Percentiles rank a stretch among this genome's conserved stretches.
Conservation (phyloP, 495 filamentous ascomycete genomes). For the Tuber umbilicatum region DNA sequence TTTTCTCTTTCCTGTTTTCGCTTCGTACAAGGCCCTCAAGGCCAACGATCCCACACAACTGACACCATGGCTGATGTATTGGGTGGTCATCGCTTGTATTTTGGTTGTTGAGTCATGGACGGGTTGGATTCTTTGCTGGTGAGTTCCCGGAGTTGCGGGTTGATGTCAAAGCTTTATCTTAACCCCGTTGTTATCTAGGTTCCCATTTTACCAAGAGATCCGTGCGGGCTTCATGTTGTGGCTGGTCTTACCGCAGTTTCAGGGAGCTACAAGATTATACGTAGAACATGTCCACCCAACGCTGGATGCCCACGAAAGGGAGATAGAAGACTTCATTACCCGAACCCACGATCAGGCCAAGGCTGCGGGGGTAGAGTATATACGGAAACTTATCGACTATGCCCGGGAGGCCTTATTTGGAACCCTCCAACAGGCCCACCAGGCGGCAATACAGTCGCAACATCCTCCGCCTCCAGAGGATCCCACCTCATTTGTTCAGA, state of each 20-base stretch:
- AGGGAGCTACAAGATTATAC: slow-evolving; percentile 82
- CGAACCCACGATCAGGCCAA: slow-evolving; percentile 72
- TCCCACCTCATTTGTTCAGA: slow-evolving; percentile 62
- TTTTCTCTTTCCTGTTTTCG: slow-evolving; percentile 92
- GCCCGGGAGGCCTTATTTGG: slow-evolving; percentile 65
- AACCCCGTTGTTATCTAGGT: slow-evolving; percentile 47
- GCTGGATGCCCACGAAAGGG: slow-evolving; percentile 73
- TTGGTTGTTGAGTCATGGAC: slow-evolving; percentile 80
- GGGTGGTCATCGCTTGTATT: slow-evolving; percentile 80
- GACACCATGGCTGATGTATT: slow-evolving; percentile 99
- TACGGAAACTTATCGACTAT: slow-evolving; percentile 70
- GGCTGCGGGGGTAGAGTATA: slow-evolving; percentile 68
- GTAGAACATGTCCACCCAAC: slow-evolving; percentile 79
- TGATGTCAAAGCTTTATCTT: slow-evolving; percentile 3
- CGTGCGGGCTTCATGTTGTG: slow-evolving; percentile 83
- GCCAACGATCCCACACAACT: slow-evolving; percentile 83
- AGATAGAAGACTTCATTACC: slow-evolving; percentile 86
- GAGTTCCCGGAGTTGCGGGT: slow-evolving; percentile 24
- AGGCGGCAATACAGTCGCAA: slow-evolving; percentile 45
- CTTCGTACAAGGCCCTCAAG: slow-evolving; percentile 95
- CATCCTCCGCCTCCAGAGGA: slow-evolving; percentile 47
- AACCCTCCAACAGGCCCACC: slow-evolving; percentile 46
- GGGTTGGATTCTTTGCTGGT: slow-evolving; percentile 78
- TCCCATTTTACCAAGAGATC: slow-evolving; percentile 92
- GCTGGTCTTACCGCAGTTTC: slow-evolving; percentile 93